Evolutionary conservation across 2,329 filamentous ascomycete species (phyloP).

Genomic region (Lachnellula subtilissima): DNA sequence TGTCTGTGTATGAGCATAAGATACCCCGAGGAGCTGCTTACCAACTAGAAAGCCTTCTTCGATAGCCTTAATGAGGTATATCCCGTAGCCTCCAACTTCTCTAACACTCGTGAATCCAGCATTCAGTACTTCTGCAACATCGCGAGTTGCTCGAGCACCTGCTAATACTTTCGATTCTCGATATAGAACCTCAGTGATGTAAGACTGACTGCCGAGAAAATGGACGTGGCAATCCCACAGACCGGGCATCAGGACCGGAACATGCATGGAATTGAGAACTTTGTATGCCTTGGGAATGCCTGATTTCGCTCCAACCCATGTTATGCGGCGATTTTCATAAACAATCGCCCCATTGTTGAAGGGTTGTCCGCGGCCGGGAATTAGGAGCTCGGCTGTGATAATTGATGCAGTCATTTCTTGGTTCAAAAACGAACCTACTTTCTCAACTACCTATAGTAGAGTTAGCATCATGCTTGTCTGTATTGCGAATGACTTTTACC

Average conservation of each 20-base stretch:
- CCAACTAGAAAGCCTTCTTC: background rate
- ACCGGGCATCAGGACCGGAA: slow-evolving; percentile 45
- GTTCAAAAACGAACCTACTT: too few relatives aligned
- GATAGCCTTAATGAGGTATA: background rate
- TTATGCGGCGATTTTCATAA: slow-evolving; percentile 36
- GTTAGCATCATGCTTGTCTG: too few relatives aligned
- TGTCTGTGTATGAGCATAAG: too few relatives aligned
- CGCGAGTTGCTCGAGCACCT: background rate
- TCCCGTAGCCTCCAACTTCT: background rate
- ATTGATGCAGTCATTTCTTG: too few relatives aligned
- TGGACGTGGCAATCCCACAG: slow-evolving; percentile 51
- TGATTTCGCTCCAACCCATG: slow-evolving; percentile 34
- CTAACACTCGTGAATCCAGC: background rate
- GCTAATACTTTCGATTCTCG: background rate
- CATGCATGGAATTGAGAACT: slow-evolving; percentile 28
- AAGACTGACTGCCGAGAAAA: slow-evolving; percentile 34
- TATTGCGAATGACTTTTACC: too few relatives aligned
- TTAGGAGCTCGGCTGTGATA: slow-evolving; percentile 32
- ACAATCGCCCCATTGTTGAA: slow-evolving; percentile 37
- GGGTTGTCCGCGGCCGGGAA: slow-evolving; percentile 43
- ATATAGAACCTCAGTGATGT: background rate
- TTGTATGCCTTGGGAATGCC: slow-evolving; percentile 33
- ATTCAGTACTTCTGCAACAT: background rate
- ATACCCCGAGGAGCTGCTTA: too few relatives aligned
- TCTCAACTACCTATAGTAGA: too few relatives aligned